Conservation (phyloP, 768 basidiomycete genomes). For the Suillus variegatus region DNA sequence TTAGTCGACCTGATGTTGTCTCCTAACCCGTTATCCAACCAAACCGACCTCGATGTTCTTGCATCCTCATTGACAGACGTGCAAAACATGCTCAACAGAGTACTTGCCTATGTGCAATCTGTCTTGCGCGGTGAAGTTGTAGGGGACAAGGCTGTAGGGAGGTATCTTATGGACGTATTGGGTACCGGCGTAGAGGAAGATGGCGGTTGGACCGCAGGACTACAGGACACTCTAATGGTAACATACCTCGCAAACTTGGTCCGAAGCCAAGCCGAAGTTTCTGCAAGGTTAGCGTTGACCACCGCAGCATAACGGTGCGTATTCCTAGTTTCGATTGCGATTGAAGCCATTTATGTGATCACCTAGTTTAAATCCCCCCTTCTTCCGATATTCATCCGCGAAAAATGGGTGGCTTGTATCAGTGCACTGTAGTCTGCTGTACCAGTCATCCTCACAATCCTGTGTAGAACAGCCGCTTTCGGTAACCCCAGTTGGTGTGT, state of each 20-base stretch:
- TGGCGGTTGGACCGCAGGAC: slow-evolving; percentile 70
- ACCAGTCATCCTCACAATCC: not conserved
- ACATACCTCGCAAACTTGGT: slow-evolving; percentile 94
- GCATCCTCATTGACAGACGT: slow-evolving; percentile 73
- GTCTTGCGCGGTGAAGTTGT: slow-evolving; percentile 77
- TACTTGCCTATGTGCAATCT: slow-evolving; percentile 79
- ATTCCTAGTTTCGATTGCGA: slow-evolving; percentile 7
- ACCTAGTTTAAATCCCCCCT: not conserved
- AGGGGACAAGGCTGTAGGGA: slow-evolving; percentile 84
- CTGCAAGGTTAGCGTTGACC: slow-evolving; percentile 80
- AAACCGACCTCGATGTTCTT: slow-evolving; percentile 74
- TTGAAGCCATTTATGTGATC: not conserved
- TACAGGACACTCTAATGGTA: slow-evolving; percentile 94
- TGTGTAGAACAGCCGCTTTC: not conserved
- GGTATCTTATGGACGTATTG: slow-evolving; percentile 89
- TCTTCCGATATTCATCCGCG: not conserved
- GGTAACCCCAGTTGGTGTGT: not conserved
- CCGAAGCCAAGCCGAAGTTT: slow-evolving; percentile 90
- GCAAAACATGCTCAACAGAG: slow-evolving; percentile 78
- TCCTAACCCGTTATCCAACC: slow-evolving; percentile 47
- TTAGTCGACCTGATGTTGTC: slow-evolving; percentile 1
- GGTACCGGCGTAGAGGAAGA: slow-evolving; percentile 73
- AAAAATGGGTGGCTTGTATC: not conserved
- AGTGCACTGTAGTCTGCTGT: slow-evolving; percentile 3
- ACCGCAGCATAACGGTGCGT: slow-evolving; percentile 36